phyloP scores from a whole-genome alignment of 371 early-diverging fungal genomes.

The Mortierella sp. region DNA sequence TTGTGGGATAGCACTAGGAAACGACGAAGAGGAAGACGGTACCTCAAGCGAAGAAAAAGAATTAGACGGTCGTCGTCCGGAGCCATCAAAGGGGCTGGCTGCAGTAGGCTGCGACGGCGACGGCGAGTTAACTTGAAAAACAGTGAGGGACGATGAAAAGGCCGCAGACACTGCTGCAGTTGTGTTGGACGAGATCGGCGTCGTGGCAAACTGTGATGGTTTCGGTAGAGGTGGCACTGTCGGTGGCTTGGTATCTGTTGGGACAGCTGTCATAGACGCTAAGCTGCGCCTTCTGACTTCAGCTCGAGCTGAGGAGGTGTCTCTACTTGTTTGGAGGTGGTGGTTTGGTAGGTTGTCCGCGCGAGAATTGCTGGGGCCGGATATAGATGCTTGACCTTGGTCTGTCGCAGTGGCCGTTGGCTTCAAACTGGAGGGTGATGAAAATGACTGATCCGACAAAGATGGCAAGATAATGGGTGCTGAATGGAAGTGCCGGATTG shows the following conservation, averaged over 20 bases:
- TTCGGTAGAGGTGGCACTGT: background rate
- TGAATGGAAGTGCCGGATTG: background rate
- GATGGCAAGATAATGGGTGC: background rate
- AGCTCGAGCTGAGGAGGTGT: background rate
- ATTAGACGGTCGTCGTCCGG: background rate
- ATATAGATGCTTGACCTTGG: background rate
- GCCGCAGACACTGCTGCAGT: background rate
- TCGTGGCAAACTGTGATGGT: background rate
- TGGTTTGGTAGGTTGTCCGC: background rate
- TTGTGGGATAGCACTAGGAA: background rate
- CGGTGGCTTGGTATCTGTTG: background rate
- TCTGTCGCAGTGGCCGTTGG: background rate
- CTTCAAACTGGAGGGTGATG: background rate
- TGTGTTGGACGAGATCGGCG: background rate
- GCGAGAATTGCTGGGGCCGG: background rate
- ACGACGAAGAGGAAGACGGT: background rate
- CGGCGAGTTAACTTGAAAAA: background rate
- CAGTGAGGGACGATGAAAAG: background rate
- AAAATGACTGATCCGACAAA: background rate
- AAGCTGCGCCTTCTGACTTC: background rate
- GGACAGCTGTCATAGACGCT: background rate
- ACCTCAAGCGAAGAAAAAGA: background rate
- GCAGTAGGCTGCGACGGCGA: background rate
- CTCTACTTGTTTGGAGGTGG: background rate
- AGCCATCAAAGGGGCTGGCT: background rate